Conservation (phyloP, 2,329 filamentous ascomycete genomes). For the Dothideomycetes sp. region DNA sequence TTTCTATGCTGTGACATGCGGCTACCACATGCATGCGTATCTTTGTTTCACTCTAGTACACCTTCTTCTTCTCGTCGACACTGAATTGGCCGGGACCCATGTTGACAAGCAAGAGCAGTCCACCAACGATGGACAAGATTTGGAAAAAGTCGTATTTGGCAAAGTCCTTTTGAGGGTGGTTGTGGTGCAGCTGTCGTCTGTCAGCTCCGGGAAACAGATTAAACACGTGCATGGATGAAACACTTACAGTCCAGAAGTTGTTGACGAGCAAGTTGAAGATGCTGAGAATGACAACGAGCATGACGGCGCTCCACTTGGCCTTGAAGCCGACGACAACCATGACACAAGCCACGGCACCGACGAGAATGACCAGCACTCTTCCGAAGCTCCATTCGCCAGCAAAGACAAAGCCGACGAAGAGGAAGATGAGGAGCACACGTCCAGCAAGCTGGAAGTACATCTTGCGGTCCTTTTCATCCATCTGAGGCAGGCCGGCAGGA, state of each 20-base stretch:
- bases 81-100: constrained; percentile 96
- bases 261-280: constrained; percentile 96
- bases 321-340: constrained; percentile 99
- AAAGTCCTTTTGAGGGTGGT: constrained; percentile 99
- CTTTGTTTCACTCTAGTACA: constrained; percentile 54
- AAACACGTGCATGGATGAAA: not conserved
- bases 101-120: constrained; percentile 93
- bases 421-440: constrained; percentile 89
- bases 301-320: constrained; percentile 95
- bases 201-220: not conserved
- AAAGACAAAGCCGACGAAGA: constrained; percentile 95
- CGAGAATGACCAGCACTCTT: constrained; percentile 71
- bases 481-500: constrained; percentile 82
- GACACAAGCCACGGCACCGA: constrained; percentile 84
- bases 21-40: too few species aligned
- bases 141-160: constrained; percentile 99
- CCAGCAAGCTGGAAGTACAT: constrained; percentile 99
- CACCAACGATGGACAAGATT: constrained; percentile 95
- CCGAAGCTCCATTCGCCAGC: constrained; percentile 87
- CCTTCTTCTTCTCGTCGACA: constrained; percentile 99
- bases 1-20: too few species aligned
- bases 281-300: constrained; percentile 89
- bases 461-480: constrained; percentile 99
- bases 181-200: constrained; percentile 69
- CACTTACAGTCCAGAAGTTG: constrained; percentile 97